Percentiles rank a stretch among this genome's conserved stretches.
phyloP scores from a whole-genome alignment of 73 alveolate genomes.

The Urostyla sp. region DNA sequence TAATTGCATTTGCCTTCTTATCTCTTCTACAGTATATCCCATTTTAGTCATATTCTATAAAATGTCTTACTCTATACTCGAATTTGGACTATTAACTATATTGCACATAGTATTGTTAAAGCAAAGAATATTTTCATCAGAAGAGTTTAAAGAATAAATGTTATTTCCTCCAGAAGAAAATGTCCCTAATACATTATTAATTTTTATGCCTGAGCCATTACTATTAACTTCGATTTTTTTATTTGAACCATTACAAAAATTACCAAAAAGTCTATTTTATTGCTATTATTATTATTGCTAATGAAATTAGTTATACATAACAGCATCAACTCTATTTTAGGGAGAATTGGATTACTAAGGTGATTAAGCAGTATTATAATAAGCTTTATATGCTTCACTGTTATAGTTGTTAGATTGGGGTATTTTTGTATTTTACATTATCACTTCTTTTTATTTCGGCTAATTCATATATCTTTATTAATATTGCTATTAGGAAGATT shows the following conservation, averaged over 20 bases:
- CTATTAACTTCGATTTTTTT: not conserved
- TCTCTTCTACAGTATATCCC: too few relatives aligned
- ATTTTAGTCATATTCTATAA: too few relatives aligned
- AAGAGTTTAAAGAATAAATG: too few relatives aligned
- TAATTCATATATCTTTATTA: conserved; percentile 46
- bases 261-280: conserved; percentile 21
- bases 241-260: conserved; percentile 13
- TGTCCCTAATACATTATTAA: too few relatives aligned
- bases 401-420: conserved; percentile 19
- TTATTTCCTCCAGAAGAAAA: too few relatives aligned
- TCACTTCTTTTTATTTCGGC: not conserved
- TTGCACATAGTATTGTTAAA: too few relatives aligned
- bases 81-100: too few relatives aligned
- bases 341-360: conserved; percentile 39
- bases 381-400: conserved; percentile 49
- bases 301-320: too few relatives aligned
- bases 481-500: not conserved
- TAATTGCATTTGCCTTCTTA: too few relatives aligned
- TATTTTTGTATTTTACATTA: not conserved
- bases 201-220: not conserved
- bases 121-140: too few relatives aligned
- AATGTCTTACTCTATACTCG: too few relatives aligned
- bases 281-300: conserved; percentile 7
- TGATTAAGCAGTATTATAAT: conserved; percentile 36
- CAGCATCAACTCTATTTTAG: conserved; percentile 41